Evolutionary conservation across 2,329 filamentous ascomycete species (phyloP), one percentile per base, ranked within the genome.

Genomic region (Teratosphaeria zuluensis): DNA sequence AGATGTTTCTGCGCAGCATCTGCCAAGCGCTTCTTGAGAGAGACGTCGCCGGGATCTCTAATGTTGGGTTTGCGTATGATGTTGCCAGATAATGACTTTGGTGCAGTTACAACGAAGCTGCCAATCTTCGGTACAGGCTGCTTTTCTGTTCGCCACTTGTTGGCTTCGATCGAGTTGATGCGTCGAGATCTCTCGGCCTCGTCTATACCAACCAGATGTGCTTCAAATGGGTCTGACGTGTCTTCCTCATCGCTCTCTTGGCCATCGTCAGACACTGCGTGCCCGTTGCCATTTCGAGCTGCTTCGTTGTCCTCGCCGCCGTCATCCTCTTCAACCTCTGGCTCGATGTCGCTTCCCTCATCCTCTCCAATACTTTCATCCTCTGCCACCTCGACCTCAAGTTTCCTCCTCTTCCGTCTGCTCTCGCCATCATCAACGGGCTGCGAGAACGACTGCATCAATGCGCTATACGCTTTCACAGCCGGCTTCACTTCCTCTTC

Each of bases 201-300:
- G 53, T 92, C 81, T 0, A 85, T 84, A 51, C 79, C 79, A 35
- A 84, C 83, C 70, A 95, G 95, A 73, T 96, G 92, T 7, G 78
- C 75, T 63, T 94, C 88, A 68, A 95, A 96, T 0, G 90, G 87
- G 71, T 95, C 89, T 4, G 74, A 75, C 5, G 57, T 46, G 51
- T 68, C 70, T 8, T 69, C 67, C 63, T 60, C 62, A 24, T 62
- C 63, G 21, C 57, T 59, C 11, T 60, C 58, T 30, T 65, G 58
- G 16, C 59, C 58, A n/a, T 58, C 61, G 31, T 76, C 71, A 19
- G 42, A 48, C 42, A 48, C 9, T 21, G n/a, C 16, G n/a, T 48
- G 42, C 62, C 84, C 78, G 54, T 21, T 30, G 12, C 80, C 78
- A 52, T 76, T 73, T 53, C 74, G 74, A 24, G 74, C 74, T 11